Evolutionary conservation across 805 yeast genomes (phyloP).

Genomic region (Candida pseudofarinosa): DNA sequence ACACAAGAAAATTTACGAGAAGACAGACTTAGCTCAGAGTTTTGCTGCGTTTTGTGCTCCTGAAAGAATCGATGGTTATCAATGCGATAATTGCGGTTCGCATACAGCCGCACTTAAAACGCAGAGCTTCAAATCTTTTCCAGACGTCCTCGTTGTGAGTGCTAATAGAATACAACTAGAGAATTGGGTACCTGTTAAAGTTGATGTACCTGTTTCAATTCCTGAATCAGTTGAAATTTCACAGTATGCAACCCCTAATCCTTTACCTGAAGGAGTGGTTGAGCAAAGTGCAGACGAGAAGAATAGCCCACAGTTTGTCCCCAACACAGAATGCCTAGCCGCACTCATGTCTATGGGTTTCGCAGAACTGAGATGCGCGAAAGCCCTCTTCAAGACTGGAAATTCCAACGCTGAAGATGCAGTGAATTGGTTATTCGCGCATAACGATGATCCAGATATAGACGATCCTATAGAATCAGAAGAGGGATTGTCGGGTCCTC

Average conservation of each 20-base stretch:
- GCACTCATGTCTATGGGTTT: slow-evolving; percentile 84
- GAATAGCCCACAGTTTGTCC: slow-evolving; percentile 33
- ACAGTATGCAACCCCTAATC: slow-evolving; percentile 31
- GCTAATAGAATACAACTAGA: slow-evolving; percentile 78
- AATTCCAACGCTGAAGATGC: slow-evolving; percentile 66
- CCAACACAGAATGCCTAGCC: slow-evolving; percentile 53
- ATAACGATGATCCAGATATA: slow-evolving; percentile 79
- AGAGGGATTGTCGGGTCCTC: slow-evolving; percentile 13
- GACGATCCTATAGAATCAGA: slow-evolving; percentile 53
- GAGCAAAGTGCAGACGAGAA: slow-evolving; percentile 12
- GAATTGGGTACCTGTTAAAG: slow-evolving; percentile 87
- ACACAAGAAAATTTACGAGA: slow-evolving; percentile 44
- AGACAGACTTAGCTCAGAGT: slow-evolving; percentile 47
- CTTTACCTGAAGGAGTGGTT: slow-evolving; percentile 21
- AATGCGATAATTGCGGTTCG: slow-evolving; percentile 53
- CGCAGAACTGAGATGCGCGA: slow-evolving; percentile 56
- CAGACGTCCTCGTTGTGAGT: slow-evolving; percentile 65
- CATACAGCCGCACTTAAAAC: slow-evolving; percentile 34
- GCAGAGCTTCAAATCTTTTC: slow-evolving; percentile 57
- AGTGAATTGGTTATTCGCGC: slow-evolving; percentile 85
- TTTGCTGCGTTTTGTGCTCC: slow-evolving; percentile 41
- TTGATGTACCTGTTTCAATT: slow-evolving; percentile 64
- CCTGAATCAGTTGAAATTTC: slow-evolving; percentile 42
- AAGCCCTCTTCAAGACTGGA: slow-evolving; percentile 72
- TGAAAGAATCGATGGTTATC: slow-evolving; percentile 57